Evolutionary conservation across 495 filamentous ascomycete species (phyloP).

Genomic region (Rhypophila decipiens): DNA sequence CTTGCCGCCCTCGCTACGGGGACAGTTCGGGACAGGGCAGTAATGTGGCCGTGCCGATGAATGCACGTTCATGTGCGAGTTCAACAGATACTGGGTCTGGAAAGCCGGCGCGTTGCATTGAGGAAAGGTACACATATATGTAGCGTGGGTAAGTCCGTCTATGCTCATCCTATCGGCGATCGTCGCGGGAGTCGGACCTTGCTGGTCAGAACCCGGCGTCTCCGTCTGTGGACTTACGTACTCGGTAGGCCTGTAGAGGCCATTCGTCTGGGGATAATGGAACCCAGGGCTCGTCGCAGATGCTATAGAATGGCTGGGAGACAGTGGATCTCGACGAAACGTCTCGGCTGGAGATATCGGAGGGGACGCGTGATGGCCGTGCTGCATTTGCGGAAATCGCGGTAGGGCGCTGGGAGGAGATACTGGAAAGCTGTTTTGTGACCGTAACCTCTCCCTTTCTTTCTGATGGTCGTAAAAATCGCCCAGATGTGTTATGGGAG

Average conservation of each 20-base stretch:
- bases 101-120: conserved; percentile 82
- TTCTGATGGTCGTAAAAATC: conserved; percentile 49
- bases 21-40: conserved; percentile 74
- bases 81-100: conserved; percentile 74
- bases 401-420: conserved; percentile 18
- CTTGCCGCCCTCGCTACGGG: conserved; percentile 75
- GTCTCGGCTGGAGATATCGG: conserved; percentile 28
- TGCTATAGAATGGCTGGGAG: conserved; percentile 9
- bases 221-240: conserved; percentile 23
- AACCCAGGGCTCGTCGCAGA: conserved; percentile 4
- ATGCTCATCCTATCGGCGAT: conserved; percentile 47
- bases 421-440: conserved; percentile 12
- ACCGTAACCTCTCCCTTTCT: conserved; percentile 26
- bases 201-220: conserved; percentile 25
- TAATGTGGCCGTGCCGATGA: conserved; percentile 86
- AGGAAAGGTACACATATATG: conserved; percentile 19
- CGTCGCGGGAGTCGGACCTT: conserved; percentile 29
- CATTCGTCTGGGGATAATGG: conserved; percentile 12
- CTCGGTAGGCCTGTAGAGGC: conserved; percentile 12
- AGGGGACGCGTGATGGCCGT: conserved; percentile 25
- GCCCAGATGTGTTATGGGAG: conserved; percentile 40
- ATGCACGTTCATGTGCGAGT: conserved; percentile 97
- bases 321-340: conserved; percentile 19
- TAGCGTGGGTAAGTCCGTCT: conserved; percentile 33
- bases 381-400: conserved; percentile 14